These are phyloP conservation scores for Leccinum uliginosum DNA, from an alignment of 768 basidiomycete genomes.

Conservation along the genomic window DNA sequence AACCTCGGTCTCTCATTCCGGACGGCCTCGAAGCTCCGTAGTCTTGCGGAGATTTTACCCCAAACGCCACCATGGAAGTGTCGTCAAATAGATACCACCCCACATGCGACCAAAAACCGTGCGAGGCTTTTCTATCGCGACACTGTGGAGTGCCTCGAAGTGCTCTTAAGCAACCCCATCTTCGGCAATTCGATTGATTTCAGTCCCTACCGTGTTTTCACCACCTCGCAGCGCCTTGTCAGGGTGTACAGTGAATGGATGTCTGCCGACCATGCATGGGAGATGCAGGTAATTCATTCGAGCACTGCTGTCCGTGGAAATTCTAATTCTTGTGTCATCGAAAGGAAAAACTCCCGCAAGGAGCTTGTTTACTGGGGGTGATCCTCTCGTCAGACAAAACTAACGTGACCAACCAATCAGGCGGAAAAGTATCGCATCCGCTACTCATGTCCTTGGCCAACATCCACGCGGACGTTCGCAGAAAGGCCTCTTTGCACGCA, in stretches of 20 bases:
- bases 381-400: too few relatives aligned
- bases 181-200: conserved; percentile 8
- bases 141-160: not conserved
- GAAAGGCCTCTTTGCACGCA: too few relatives aligned
- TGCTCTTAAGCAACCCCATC: not conserved
- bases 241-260: conserved; percentile 21
- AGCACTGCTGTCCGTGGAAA: too few relatives aligned
- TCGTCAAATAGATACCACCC: not conserved
- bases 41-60: not conserved
- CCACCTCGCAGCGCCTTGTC: conserved; percentile 1
- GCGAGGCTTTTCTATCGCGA: not conserved
- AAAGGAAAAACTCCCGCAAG: too few relatives aligned
- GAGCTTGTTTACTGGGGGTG: too few relatives aligned
- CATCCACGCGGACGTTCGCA: too few relatives aligned
- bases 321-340: too few relatives aligned
- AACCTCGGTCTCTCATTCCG: conserved; percentile 18
- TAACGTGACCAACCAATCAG: too few relatives aligned
- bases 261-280: conserved; percentile 24
- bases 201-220: conserved; percentile 12
- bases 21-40: conserved; percentile 14
- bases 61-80: not conserved
- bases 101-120: not conserved
- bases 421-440: too few relatives aligned
- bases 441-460: too few relatives aligned
- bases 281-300: conserved; percentile 17